Conservation (phyloP, 2,329 filamentous ascomycete genomes). For the Aphanoascus verrucosus region DNA sequence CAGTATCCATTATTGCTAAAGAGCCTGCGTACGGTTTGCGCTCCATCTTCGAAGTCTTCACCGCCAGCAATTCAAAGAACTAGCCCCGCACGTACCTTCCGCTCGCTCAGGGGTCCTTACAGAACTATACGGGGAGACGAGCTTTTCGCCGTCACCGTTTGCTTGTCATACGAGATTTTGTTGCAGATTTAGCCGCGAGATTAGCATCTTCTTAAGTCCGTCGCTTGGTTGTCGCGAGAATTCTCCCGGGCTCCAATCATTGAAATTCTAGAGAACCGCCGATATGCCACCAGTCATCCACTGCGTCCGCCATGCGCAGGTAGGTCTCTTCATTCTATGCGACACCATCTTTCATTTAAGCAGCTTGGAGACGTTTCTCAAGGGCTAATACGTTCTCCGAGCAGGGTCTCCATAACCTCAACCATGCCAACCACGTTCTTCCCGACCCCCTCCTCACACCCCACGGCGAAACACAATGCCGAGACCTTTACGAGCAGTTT, state of each 20-base stretch:
- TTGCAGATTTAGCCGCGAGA: neutral
- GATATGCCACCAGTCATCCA: conserved; percentile 36
- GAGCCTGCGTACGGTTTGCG: too few relatives aligned
- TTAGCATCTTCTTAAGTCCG: neutral
- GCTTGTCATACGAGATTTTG: neutral
- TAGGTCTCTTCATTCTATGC: conserved; percentile 20
- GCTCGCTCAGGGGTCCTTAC: neutral
- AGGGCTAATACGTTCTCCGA: neutral
- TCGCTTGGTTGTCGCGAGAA: neutral
- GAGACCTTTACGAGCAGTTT: conserved; percentile 50
- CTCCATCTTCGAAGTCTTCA: too few relatives aligned
- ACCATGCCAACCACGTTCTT: conserved; percentile 55
- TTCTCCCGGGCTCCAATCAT: neutral
- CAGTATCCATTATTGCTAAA: neutral
- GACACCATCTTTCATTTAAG: neutral
- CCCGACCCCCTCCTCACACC: conserved; percentile 70
- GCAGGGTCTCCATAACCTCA: conserved; percentile 73
- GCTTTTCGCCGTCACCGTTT: neutral
- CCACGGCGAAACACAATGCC: conserved; percentile 66
- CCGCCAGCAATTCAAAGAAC: too few relatives aligned
- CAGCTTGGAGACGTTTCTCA: too few relatives aligned
- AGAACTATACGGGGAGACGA: neutral
- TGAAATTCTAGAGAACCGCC: neutral
- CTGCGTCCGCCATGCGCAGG: conserved; percentile 39
- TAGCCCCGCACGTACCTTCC: neutral